Conservation (phyloP, 2,329 filamentous ascomycete species). For the Aspergillus fischeri region DNA sequence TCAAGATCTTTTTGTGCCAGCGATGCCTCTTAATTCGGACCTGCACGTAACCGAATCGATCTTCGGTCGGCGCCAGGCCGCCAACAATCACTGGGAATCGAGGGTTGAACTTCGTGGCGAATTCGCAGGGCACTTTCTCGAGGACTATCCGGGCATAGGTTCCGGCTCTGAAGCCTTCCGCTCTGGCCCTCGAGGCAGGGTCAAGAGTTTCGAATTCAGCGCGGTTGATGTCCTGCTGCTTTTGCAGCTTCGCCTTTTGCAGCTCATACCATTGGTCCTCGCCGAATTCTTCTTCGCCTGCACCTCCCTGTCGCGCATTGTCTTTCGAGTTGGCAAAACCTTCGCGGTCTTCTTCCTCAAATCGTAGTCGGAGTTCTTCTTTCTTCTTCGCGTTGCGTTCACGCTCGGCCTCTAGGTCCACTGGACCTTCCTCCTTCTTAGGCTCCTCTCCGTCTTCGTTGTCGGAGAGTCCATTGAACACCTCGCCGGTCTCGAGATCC, state of each 20-base stretch:
- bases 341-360: conserved; percentile 97
- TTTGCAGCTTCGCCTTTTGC: conserved; percentile 91
- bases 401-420: conserved; percentile 78
- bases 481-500: conserved; percentile 75
- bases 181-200: conserved; percentile 72
- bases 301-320: conserved; percentile 66
- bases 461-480: conserved; percentile 42
- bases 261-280: conserved; percentile 99
- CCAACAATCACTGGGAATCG: conserved; percentile 82
- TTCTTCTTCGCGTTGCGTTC: conserved; percentile 87
- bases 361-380: conserved; percentile 88
- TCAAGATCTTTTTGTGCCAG: conserved; percentile 99
- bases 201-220: conserved; percentile 87
- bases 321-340: conserved; percentile 84
- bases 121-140: conserved; percentile 85
- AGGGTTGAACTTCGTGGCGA: conserved; percentile 75
- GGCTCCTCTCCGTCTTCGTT: conserved; percentile 46
- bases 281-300: conserved; percentile 69
- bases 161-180: conserved; percentile 87
- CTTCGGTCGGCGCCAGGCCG: conserved; percentile 88
- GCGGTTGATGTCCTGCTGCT: conserved; percentile 95
- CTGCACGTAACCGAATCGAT: conserved; percentile 92
- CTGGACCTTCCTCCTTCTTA: conserved; percentile 31
- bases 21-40: conserved; percentile 94
- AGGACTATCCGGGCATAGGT: conserved; percentile 91